A percentile compares a stretch with the other conserved stretches of the same genome.
Conservation (phyloP, 2,329 filamentous ascomycete genomes). For the Scedosporium dehoogii region DNA sequence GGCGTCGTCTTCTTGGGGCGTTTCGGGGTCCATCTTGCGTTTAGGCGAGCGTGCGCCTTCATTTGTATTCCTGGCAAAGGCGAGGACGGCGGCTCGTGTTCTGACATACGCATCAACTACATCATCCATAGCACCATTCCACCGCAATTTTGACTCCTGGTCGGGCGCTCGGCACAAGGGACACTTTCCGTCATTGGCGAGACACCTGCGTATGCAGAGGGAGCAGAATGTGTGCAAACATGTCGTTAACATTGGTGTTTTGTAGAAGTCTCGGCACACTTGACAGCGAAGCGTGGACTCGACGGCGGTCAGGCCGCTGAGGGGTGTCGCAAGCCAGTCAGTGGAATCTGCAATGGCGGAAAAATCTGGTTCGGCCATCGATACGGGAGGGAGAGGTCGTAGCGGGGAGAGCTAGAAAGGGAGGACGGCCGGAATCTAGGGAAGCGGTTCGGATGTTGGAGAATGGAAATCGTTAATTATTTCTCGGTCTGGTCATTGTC, state of each 20-base stretch:
- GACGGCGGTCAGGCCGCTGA: constrained; percentile 57
- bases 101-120: constrained; percentile 68
- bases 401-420: background rate
- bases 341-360: constrained; percentile 62
- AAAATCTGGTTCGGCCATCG: constrained; percentile 23
- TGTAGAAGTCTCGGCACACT: constrained; percentile 96
- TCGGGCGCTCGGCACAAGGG: constrained; percentile 71
- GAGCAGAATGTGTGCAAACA: constrained; percentile 97
- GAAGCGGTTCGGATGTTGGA: background rate
- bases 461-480: too few relatives aligned
- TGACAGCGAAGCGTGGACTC: constrained; percentile 87
- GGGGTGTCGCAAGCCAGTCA: constrained; percentile 67
- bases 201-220: constrained; percentile 78
- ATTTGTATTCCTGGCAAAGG: constrained; percentile 1
- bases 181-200: constrained; percentile 77
- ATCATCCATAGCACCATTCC: constrained; percentile 79
- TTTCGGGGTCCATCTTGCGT: constrained; percentile 32
- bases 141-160: constrained; percentile 74
- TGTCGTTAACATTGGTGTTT: constrained; percentile 86
- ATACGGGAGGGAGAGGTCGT: background rate
- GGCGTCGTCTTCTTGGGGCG: constrained; percentile 14
- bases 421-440: background rate
- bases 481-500: too few relatives aligned
- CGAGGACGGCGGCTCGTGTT: constrained; percentile 33
- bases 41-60: constrained; percentile 30